A percentile compares a stretch with the other conserved stretches of the same genome.
These are phyloP conservation scores for Lasiosphaeris hirsuta DNA, from an alignment of 495 filamentous ascomycete genomes.

Conservation along the genomic window DNA sequence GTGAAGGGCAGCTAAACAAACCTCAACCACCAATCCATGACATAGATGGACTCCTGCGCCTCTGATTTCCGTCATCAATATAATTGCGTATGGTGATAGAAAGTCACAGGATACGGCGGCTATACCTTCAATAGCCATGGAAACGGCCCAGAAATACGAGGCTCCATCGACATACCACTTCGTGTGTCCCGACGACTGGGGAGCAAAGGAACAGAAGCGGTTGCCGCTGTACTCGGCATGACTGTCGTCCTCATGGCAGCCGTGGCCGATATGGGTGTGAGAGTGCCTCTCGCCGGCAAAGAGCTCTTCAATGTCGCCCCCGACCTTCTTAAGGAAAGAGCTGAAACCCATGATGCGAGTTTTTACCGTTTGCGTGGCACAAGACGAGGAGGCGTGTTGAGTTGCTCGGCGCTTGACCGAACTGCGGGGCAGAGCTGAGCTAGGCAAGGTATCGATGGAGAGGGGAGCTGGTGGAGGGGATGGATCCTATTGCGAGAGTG, in stretches of 20 bases:
- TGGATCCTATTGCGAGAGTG: too few relatives aligned
- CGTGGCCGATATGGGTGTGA: slow-evolving; percentile 37
- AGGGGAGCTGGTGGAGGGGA: not conserved
- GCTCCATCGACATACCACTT: slow-evolving; percentile 97
- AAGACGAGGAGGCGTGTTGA: too few relatives aligned
- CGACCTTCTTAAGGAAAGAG: slow-evolving; percentile 25
- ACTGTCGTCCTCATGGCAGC: slow-evolving; percentile 29
- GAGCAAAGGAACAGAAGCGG: slow-evolving; percentile 80
- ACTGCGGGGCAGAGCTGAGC: slow-evolving; percentile 2
- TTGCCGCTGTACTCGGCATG: slow-evolving; percentile 47
- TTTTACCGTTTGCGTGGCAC: too few relatives aligned
- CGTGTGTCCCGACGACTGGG: slow-evolving; percentile 80
- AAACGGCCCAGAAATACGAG: slow-evolving; percentile 89
- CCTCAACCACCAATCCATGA: slow-evolving; percentile 91
- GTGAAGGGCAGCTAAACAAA: slow-evolving; percentile 5
- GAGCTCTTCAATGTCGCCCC: slow-evolving; percentile 26
- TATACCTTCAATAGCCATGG: slow-evolving; percentile 67
- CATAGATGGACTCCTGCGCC: slow-evolving; percentile 83
- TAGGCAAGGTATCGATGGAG: not conserved
- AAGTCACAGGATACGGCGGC: not conserved
- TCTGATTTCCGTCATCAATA: slow-evolving; percentile 33
- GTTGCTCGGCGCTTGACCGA: not conserved
- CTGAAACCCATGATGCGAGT: not conserved
- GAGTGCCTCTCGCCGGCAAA: slow-evolving; percentile 38
- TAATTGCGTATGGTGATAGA: not conserved